Evolutionary conservation across 2,329 filamentous ascomycete species (phyloP).

Genomic region (Ceratocystis alfenasii): DNA sequence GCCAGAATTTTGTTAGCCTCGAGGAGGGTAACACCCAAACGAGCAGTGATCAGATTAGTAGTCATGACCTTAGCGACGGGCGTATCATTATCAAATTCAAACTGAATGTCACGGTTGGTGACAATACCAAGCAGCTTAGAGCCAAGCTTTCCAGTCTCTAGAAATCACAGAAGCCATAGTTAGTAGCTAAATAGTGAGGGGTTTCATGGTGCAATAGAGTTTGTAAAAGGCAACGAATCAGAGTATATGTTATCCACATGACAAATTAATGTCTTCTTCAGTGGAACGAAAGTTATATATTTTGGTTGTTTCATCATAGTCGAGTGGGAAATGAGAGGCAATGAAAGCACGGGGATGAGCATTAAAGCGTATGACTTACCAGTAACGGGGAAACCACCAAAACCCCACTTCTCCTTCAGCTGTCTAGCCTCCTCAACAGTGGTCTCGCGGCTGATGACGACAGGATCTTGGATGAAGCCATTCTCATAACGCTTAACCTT

Average conservation of each 20-base stretch:
- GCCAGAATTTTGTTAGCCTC: conserved; percentile 91
- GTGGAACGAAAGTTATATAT: conserved; percentile 99
- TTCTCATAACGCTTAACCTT: conserved; percentile 99
- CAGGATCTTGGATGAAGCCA: conserved; percentile 92
- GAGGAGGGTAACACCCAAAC: conserved; percentile 64
- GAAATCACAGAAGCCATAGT: conserved; percentile 17
- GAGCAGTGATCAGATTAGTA: conserved; percentile 81
- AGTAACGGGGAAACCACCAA: conserved; percentile 96
- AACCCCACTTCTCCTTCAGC: conserved; percentile 95
- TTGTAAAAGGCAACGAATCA: conserved; percentile 25
- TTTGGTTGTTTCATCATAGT: conserved; percentile 68
- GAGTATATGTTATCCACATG: conserved; percentile 53
- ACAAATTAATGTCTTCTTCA: conserved; percentile 65
- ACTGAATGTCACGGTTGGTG: conserved; percentile 95
- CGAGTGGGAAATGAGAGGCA: not conserved
- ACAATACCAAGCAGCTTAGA: conserved; percentile 96
- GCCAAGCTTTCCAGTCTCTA: conserved; percentile 82
- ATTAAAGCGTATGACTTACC: conserved; percentile 49
- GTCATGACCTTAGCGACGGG: conserved; percentile 88
- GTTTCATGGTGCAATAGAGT: conserved; percentile 35
- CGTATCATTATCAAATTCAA: conserved; percentile 63
- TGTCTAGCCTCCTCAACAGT: conserved; percentile 85
- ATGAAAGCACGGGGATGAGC: conserved; percentile 1
- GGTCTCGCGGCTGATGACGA: conserved; percentile 76
- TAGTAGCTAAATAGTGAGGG: conserved; percentile 11